Percentiles rank a stretch among this genome's conserved stretches.
phyloP scores from a whole-genome alignment of 2,329 filamentous ascomycete species.

The Volutella citrinella region DNA sequence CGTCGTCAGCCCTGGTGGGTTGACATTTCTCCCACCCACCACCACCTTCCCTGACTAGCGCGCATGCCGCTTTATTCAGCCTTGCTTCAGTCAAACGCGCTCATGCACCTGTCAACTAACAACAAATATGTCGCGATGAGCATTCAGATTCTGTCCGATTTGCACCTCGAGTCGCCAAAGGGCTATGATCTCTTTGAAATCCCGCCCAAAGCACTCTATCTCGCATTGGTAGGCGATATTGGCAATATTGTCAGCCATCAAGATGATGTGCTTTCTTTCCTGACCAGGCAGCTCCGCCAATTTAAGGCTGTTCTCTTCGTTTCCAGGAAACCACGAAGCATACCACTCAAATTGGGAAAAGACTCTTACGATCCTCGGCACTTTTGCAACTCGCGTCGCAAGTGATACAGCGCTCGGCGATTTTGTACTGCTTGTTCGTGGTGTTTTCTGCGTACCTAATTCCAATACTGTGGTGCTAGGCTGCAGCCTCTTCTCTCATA shows the following conservation, averaged over 20 bases:
- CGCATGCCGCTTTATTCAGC: too few relatives aligned
- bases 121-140: conserved; percentile 15
- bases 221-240: conserved; percentile 57
- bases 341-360: conserved; percentile 40
- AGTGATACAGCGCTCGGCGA: conserved; percentile 29
- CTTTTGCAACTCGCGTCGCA: conserved; percentile 28
- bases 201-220: conserved; percentile 42
- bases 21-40: too few relatives aligned
- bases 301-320: conserved; percentile 50
- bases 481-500: conserved; percentile 45
- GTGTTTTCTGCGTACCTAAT: conserved; percentile 19
- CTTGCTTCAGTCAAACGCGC: too few relatives aligned
- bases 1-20: too few relatives aligned
- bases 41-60: too few relatives aligned
- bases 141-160: conserved; percentile 51
- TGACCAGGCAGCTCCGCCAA: conserved; percentile 43
- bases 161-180: conserved; percentile 51
- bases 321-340: conserved; percentile 57
- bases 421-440: conserved; percentile 38
- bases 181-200: conserved; percentile 51
- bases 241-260: conserved; percentile 41
- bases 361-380: conserved; percentile 25
- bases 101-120: too few relatives aligned
- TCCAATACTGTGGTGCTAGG: conserved; percentile 30
- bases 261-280: conserved; percentile 33